phyloP scores from a whole-genome alignment of 2,329 filamentous ascomycete species.

The Fusarium heterosporum region DNA sequence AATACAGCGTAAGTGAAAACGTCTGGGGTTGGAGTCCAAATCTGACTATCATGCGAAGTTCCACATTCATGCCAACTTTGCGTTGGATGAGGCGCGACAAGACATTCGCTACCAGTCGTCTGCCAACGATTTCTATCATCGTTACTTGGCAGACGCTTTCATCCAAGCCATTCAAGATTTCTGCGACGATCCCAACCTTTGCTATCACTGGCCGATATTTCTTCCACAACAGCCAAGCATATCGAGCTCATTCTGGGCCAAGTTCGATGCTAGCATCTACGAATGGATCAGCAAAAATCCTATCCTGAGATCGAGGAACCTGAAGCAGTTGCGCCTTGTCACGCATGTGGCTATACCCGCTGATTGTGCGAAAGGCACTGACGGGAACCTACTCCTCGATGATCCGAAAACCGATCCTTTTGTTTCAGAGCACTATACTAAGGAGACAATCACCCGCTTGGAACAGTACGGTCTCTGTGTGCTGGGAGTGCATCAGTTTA shows the following conservation, averaged over 20 bases:
- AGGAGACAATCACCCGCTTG: neutral
- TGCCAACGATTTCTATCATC: neutral
- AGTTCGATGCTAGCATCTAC: neutral
- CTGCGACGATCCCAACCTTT: neutral
- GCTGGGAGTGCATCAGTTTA: neutral
- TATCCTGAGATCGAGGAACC: constrained; percentile 9
- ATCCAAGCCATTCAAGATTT: constrained; percentile 18
- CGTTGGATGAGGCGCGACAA: constrained; percentile 4
- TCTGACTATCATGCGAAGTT: constrained; percentile 12
- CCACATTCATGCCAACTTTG: constrained; percentile 21
- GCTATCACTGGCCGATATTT: neutral
- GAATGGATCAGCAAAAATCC: neutral
- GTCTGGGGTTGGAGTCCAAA: rapidly evolving
- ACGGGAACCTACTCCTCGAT: constrained; percentile 15
- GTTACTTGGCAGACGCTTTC: neutral
- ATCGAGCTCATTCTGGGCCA: constrained; percentile 15
- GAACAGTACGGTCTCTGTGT: constrained; percentile 5
- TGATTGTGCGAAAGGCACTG: neutral
- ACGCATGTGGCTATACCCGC: neutral
- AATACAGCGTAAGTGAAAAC: constrained; percentile 1
- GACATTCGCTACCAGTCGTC: constrained; percentile 3
- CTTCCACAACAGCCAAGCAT: neutral
- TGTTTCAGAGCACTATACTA: constrained; percentile 11
- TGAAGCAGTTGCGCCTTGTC: constrained; percentile 3
- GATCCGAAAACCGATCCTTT: constrained; percentile 11